A percentile compares a stretch with the other conserved stretches of the same genome.
These are phyloP conservation scores for Yamadazyma buinensis DNA, from an alignment of 1,139 yeast species.

Conservation along the genomic window DNA sequence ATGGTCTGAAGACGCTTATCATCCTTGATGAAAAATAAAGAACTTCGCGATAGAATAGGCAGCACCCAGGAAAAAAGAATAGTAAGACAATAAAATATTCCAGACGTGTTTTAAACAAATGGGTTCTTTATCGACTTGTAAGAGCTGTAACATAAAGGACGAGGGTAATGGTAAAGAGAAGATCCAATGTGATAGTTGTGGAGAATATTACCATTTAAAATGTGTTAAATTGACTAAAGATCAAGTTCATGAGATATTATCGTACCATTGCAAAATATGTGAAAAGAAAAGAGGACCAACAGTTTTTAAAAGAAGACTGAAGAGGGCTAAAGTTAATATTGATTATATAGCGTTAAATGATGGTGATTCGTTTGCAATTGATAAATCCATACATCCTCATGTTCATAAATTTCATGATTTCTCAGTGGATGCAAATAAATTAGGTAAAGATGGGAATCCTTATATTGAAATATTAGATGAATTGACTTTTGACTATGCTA, in stretches of 20 bases:
- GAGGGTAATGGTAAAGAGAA: constrained; percentile 26
- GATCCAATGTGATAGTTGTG: constrained; percentile 63
- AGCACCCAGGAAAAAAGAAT: no score
- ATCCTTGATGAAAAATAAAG: no score
- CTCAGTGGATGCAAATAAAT: constrained; percentile 13
- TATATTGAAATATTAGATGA: constrained; percentile 19
- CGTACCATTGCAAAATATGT: constrained; percentile 58
- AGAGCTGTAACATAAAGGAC: constrained; percentile 15
- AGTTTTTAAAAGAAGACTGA: constrained; percentile 50
- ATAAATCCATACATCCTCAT: constrained; percentile 62
- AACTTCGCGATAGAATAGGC: no score
- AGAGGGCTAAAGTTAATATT: constrained; percentile 49
- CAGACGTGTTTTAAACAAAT: no score
- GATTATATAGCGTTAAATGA: constrained; percentile 81
- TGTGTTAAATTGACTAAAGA: constrained; percentile 43
- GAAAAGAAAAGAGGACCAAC: constrained; percentile 48
- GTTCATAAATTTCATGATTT: constrained; percentile 34
- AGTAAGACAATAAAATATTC: no score
- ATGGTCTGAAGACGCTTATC: neutral
- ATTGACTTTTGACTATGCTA: constrained; percentile 36
- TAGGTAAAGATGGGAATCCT: constrained; percentile 3
- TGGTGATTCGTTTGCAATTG: constrained; percentile 62
- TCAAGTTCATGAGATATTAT: constrained; percentile 37
- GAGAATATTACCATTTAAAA: constrained; percentile 56
- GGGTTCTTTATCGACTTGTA: constrained; percentile 11